Percentiles rank a stretch among this genome's conserved stretches.
Evolutionary conservation across 441 rosid species (phyloP).

Genomic region (Daphne laureola): DNA sequence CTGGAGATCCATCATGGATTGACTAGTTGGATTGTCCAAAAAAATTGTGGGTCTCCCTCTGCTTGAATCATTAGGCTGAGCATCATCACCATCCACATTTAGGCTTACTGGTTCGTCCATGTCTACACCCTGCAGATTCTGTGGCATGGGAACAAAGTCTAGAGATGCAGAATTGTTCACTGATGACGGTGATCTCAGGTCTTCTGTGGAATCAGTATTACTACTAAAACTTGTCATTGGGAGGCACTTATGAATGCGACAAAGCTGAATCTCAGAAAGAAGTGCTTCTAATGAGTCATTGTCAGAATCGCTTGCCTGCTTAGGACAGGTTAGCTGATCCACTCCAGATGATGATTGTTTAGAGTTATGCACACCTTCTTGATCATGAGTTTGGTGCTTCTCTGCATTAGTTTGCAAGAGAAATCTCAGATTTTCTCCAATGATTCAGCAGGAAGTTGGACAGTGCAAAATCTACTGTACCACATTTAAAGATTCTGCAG

Average conservation of each 20-base stretch:
- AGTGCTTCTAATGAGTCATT: slow-evolving; percentile 7
- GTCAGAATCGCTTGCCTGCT: slow-evolving; percentile 8
- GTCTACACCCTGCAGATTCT: slow-evolving; percentile 3
- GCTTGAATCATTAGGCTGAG: slow-evolving; percentile 2
- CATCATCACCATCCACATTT: slow-evolving; percentile 1
- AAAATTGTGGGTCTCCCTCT: slow-evolving; percentile 2
- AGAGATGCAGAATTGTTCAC: slow-evolving; percentile 4
- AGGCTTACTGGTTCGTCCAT: slow-evolving; percentile 11
- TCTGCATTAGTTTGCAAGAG: slow-evolving; percentile 4
- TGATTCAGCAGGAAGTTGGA: neutral
- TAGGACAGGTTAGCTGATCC: slow-evolving; percentile 4
- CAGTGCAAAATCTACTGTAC: neutral
- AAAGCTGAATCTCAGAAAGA: slow-evolving; percentile 6
- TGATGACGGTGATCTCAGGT: slow-evolving; percentile 6
- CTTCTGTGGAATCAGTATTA: neutral
- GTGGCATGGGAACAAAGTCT: slow-evolving; percentile 8
- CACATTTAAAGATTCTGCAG: neutral
- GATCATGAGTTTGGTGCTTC: slow-evolving; percentile 12
- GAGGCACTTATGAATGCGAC: slow-evolving; percentile 3
- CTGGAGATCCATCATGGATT: slow-evolving; percentile 4
- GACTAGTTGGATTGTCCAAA: slow-evolving; percentile 8
- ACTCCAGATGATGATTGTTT: slow-evolving; percentile 9
- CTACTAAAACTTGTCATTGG: neutral
- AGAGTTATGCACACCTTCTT: slow-evolving; percentile 3
- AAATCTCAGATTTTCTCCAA: slow-evolving; percentile 7